Conservation (phyloP, 257 asterid genomes). For the Solanum virginianum region DNA sequence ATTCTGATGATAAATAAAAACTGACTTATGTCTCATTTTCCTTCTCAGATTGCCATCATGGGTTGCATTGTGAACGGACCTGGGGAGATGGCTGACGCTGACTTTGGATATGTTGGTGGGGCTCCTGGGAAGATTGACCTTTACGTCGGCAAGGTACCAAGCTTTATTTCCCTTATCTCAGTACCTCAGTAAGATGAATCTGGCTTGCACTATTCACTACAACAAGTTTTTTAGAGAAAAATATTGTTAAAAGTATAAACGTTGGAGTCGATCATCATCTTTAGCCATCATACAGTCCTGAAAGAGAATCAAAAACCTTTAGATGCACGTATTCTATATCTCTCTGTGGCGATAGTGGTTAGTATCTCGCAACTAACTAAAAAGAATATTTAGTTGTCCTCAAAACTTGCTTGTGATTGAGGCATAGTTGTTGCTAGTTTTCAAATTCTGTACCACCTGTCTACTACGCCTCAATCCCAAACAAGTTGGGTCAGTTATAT, state of each 20-base stretch:
- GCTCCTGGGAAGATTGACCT: conserved; percentile 99
- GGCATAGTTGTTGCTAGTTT: not conserved
- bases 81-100: conserved; percentile 99
- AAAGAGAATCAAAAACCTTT: not conserved
- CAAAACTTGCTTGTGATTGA: not conserved
- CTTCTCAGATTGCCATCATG: conserved; percentile 90
- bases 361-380: not conserved
- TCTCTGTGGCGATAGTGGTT: not conserved
- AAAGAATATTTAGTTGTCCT: not conserved
- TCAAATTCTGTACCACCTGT: not conserved
- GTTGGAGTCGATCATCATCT: not conserved
- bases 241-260: not conserved
- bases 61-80: conserved; percentile 99
- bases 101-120: conserved; percentile 98
- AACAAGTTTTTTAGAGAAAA: not conserved
- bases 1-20: not conserved
- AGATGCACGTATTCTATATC: not conserved
- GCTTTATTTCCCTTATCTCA: not conserved
- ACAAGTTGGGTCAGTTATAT: not conserved
- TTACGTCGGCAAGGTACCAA: conserved; percentile 83
- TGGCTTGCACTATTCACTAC: not conserved
- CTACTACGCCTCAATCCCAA: not conserved
- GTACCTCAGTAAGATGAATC: not conserved
- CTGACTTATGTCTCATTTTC: not conserved
- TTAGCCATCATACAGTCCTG: not conserved